Base-by-base conservation (phyloP, 1,284 basidiomycete genomes). In the Pholiota adiposa region DNA sequence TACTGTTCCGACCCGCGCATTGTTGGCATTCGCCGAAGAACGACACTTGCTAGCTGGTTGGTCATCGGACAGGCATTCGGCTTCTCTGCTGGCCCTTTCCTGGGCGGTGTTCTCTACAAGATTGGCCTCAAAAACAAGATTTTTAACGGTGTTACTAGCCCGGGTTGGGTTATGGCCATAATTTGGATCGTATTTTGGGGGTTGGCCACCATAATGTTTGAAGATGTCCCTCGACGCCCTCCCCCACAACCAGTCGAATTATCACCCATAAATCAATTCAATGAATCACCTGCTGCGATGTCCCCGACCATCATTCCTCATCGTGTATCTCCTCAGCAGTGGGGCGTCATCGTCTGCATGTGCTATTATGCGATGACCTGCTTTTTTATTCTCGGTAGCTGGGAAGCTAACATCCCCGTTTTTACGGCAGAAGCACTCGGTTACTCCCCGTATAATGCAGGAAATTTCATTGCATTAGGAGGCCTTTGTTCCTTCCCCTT, bases 341-440 rank as follows among this genome's bases (percentile, higher is more conserved):
- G 76, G 74, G 86, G 84, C 21, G 83, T 87, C 38, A 77, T 83
- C n/a, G 65, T 75, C 33, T 86, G 83, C 66, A 89, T 89, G 86
- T 88, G 85, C 68, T 89, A 87, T 84, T 86, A 83, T 65, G 82
- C 87, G 40, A 89, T 90, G 86, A 81, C 84, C 8, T 88, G 83
- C 70, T 91, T 90, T 78, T 88, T 89, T 73, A 79, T 89, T 67
- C 82, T 90, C 53, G 87, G 86, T 16, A 82, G 83, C 18, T 90
- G 87, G 88, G 88, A 91, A 68, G 77, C 84, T 40, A 90, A 89
- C 71, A 82, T 90, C 56, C 88, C 89, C 25, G 80, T 90, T 58
- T 89, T 84, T 70, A 82, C 83, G 43, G 81, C 82, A 31, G 64
- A 71, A 7, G 63, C 64, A 9, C 83, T 90, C 70, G 69, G 77